Conservation (phyloP, 768 basidiomycete species). For the Daedalea quercina region DNA sequence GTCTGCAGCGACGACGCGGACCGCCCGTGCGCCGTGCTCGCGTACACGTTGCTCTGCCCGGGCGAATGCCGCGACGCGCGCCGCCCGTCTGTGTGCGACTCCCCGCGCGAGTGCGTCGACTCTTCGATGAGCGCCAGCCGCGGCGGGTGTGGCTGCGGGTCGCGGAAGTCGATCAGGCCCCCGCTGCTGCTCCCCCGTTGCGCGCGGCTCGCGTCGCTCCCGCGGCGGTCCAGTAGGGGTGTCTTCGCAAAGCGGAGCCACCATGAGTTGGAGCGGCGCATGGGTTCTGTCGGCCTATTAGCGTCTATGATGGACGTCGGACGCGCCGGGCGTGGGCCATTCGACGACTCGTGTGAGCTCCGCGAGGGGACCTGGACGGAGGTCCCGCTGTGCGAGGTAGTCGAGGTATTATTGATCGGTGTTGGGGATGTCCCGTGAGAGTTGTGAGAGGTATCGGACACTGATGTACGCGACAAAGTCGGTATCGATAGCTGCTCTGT, state of each 20-base stretch:
- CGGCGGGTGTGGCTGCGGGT: constrained; percentile 72
- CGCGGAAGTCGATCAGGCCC: constrained; percentile 50
- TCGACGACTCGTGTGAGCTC: constrained; percentile 20
- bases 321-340: constrained; percentile 22
- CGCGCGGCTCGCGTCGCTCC: constrained; percentile 28
- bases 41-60: constrained; percentile 10
- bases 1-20: constrained; percentile 44
- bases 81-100: constrained; percentile 11
- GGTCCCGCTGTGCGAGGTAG: constrained; percentile 12
- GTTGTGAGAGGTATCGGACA: constrained; percentile 11
- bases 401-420: constrained; percentile 13
- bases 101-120: constrained; percentile 28
- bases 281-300: constrained; percentile 35
- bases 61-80: no score
- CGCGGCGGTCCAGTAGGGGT: constrained; percentile 53
- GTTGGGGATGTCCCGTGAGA: constrained; percentile 17
- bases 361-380: constrained; percentile 12
- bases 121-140: constrained; percentile 52
- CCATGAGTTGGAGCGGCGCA: constrained; percentile 69
- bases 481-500: constrained; percentile 17
- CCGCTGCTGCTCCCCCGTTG: neutral
- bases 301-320: constrained; percentile 39
- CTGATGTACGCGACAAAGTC: constrained; percentile 18
- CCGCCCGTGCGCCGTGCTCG: constrained; percentile 23
- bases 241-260: constrained; percentile 70